Percentiles rank a stretch among this genome's conserved stretches.
phyloP scores from a whole-genome alignment of 2,329 filamentous ascomycete genomes.

The Venturia nashicola region DNA sequence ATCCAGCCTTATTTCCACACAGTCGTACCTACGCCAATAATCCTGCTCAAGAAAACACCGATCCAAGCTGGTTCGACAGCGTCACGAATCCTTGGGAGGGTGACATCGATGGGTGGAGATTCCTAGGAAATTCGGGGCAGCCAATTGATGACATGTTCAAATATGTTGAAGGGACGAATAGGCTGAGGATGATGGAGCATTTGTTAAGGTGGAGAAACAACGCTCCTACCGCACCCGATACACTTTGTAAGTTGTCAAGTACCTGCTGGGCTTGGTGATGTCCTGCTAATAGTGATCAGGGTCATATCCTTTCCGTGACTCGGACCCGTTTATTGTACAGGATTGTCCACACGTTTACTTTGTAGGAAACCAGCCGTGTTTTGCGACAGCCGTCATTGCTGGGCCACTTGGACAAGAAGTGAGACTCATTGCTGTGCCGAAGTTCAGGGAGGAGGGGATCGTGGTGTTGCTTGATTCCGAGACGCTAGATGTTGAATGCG shows the following conservation, averaged over 20 bases:
- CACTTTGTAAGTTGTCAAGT: slow-evolving; percentile 56
- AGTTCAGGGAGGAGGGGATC: slow-evolving; percentile 66
- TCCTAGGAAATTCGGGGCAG: slow-evolving; percentile 81
- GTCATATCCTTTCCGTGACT: slow-evolving; percentile 92
- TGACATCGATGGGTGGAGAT: slow-evolving; percentile 77
- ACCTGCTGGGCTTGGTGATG: neutral
- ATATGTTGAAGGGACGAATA: slow-evolving; percentile 68
- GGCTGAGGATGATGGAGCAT: slow-evolving; percentile 83
- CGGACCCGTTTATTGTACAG: slow-evolving; percentile 80
- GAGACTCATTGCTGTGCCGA: slow-evolving; percentile 70
- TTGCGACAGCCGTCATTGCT: slow-evolving; percentile 58
- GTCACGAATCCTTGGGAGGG: slow-evolving; percentile 92
- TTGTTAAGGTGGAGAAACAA: slow-evolving; percentile 86
- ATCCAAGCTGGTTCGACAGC: slow-evolving; percentile 67
- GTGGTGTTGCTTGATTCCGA: slow-evolving; percentile 76
- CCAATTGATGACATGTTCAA: slow-evolving; percentile 90
- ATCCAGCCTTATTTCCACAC: slow-evolving; percentile 78
- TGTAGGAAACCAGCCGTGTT: slow-evolving; percentile 70
- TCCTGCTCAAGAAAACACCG: slow-evolving; percentile 25
- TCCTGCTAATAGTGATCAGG: slow-evolving; percentile 35
- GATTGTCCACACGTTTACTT: slow-evolving; percentile 86
- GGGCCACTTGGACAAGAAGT: slow-evolving; percentile 56
- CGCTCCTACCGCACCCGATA: slow-evolving; percentile 92
- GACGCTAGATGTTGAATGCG: slow-evolving; percentile 63
- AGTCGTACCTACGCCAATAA: slow-evolving; percentile 54